Evolutionary conservation across 2,329 filamentous ascomycete genomes (phyloP).

Genomic region (Paecilomyces sp.): DNA sequence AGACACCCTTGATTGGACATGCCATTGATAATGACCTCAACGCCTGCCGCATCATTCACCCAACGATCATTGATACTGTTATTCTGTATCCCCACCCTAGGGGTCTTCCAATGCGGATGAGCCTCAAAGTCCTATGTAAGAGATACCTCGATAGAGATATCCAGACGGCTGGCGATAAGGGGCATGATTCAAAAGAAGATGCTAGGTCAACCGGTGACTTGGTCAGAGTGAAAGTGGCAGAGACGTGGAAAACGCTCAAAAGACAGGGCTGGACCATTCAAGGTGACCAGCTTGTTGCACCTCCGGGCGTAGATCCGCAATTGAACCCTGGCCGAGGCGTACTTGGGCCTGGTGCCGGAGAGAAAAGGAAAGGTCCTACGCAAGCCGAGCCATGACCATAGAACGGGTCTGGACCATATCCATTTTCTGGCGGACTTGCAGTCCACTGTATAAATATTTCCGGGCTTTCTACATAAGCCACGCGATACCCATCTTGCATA

Average conservation of each 20-base stretch:
- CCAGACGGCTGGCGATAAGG: constrained; percentile 59
- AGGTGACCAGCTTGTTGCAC: constrained; percentile 36
- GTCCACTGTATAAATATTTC: not conserved
- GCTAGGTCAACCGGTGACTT: constrained; percentile 83
- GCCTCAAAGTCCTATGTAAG: constrained; percentile 68
- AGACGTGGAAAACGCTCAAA: constrained; percentile 63
- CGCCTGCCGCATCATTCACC: constrained; percentile 73
- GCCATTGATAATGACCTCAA: constrained; percentile 95
- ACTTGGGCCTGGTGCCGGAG: constrained; percentile 16
- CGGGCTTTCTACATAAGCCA: not conserved
- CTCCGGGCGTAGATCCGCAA: constrained; percentile 12
- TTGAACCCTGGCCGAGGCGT: constrained; percentile 5
- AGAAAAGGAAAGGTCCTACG: constrained; percentile 16
- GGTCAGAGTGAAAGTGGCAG: constrained; percentile 62
- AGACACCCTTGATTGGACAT: constrained; percentile 83
- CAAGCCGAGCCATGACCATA: not conserved
- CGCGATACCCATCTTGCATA: not conserved
- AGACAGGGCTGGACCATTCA: constrained; percentile 59
- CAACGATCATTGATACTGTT: constrained; percentile 76
- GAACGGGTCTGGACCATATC: not conserved
- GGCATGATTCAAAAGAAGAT: constrained; percentile 91
- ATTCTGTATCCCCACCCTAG: constrained; percentile 72
- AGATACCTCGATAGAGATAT: constrained; percentile 68
- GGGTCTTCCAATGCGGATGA: constrained; percentile 69
- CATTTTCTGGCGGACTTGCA: not conserved